These are phyloP conservation scores for Lithohypha guttulata DNA, from an alignment of 2,329 filamentous ascomycete species.

Conservation along the genomic window DNA sequence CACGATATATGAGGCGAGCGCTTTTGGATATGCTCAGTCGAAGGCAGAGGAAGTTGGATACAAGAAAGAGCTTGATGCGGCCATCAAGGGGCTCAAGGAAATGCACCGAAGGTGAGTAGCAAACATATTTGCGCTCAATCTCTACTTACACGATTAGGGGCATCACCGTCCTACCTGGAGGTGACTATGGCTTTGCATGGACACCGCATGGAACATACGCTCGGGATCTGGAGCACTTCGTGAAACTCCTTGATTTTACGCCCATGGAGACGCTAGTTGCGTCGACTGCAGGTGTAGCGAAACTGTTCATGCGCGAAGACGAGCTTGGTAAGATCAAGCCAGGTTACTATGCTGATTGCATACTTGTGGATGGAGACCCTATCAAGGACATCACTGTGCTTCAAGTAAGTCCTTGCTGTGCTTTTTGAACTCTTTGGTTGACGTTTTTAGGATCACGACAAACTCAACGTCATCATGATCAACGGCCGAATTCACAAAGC, in stretches of 20 bases:
- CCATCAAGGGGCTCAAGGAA: conserved; percentile 32
- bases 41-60: conserved; percentile 38
- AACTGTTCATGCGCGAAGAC: conserved; percentile 32
- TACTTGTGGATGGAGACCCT: conserved; percentile 39
- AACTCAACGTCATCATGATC: conserved; percentile 38
- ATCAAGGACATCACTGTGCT: conserved; percentile 33
- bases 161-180: conserved; percentile 37
- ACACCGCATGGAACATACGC: conserved; percentile 41
- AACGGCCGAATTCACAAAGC: conserved; percentile 39
- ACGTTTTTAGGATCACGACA: conserved; percentile 32
- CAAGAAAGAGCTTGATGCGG: conserved; percentile 32
- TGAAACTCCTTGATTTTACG: conserved; percentile 36
- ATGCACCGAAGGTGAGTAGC: conserved; percentile 37
- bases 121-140: too few species aligned
- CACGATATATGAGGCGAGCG: conserved; percentile 29
- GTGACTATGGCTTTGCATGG: conserved; percentile 40
- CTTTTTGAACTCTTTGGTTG: too few species aligned
- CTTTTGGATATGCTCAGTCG: conserved; percentile 34
- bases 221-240: conserved; percentile 37
- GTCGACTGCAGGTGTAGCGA: conserved; percentile 32
- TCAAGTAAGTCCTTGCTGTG: too few species aligned
- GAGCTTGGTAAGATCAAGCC: conserved; percentile 34
- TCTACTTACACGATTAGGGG: too few species aligned
- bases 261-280: conserved; percentile 36
- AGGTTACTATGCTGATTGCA: conserved; percentile 35